Evolutionary conservation across 2,329 filamentous ascomycete genomes (phyloP).

Genomic region (Fusarium lyarnte): DNA sequence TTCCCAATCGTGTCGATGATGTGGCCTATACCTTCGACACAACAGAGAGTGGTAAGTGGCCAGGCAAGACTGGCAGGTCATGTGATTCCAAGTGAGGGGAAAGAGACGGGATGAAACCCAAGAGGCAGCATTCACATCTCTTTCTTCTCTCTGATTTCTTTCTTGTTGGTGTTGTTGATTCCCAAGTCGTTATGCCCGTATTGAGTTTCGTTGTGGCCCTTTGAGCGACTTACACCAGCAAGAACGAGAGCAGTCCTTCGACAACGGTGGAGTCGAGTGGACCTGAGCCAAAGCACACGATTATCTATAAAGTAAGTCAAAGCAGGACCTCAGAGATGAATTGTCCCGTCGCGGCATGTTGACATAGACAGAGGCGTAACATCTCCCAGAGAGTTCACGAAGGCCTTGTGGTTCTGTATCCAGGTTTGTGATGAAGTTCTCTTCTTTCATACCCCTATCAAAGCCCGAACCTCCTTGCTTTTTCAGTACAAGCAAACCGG

Average conservation of each 20-base stretch:
- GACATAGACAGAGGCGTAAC: constrained; percentile 1
- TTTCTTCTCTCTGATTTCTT: constrained; percentile 15
- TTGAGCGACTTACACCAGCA: constrained; percentile 1
- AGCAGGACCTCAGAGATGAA: neutral
- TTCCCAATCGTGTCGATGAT: constrained; percentile 39
- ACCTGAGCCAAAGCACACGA: neutral
- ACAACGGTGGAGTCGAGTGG: constrained; percentile 27
- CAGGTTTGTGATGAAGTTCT: neutral
- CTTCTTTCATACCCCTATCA: neutral
- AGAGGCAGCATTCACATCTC: constrained; percentile 23
- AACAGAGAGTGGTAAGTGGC: constrained; percentile 35
- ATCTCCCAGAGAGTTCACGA: neutral
- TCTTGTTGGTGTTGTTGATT: constrained; percentile 11
- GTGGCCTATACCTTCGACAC: constrained; percentile 37
- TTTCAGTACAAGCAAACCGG: neutral
- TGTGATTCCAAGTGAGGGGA: constrained; percentile 48
- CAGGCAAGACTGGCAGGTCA: constrained; percentile 40
- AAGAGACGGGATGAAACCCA: constrained; percentile 43
- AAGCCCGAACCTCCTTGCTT: neutral
- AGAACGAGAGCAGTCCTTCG: neutral
- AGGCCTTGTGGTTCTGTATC: neutral
- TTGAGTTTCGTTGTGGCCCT: constrained; percentile 17
- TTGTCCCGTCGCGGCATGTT: neutral
- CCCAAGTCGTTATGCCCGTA: neutral
- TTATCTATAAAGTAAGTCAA: constrained; percentile 14